These are phyloP conservation scores for Atkinsonella hypoxylon DNA, from an alignment of 2,329 filamentous ascomycete genomes.

Conservation along the genomic window DNA sequence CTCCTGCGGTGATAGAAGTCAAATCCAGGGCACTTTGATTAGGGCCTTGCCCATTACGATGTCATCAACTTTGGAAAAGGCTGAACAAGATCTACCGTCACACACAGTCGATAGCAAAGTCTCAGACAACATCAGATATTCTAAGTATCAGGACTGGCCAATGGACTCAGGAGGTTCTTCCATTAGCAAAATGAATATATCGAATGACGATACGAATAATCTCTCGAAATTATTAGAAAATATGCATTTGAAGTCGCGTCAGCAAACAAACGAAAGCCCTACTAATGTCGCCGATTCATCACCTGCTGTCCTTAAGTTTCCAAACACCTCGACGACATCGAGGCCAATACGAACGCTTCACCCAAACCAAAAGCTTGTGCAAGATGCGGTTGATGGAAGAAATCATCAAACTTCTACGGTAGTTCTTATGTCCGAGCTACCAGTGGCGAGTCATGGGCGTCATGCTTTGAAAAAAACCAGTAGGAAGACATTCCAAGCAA, in stretches of 20 bases:
- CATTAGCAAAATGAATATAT: neutral
- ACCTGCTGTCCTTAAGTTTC: too few species aligned
- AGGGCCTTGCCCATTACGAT: neutral
- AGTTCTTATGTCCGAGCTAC: neutral
- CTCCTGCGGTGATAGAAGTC: neutral
- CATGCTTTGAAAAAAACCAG: neutral
- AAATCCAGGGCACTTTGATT: neutral
- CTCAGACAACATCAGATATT: neutral
- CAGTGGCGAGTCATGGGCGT: neutral
- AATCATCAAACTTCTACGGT: neutral
- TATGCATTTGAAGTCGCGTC: neutral
- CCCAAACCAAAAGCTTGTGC: neutral
- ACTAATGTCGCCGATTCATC: too few species aligned
- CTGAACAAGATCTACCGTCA: neutral
- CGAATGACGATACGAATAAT: neutral
- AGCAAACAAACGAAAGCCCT: neutral
- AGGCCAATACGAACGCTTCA: neutral
- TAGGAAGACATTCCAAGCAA: conserved; percentile 49
- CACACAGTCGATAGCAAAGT: neutral
- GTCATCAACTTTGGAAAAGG: neutral
- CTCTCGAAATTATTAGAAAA: neutral
- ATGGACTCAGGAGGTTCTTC: neutral
- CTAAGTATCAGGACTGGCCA: neutral
- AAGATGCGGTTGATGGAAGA: neutral
- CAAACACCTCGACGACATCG: neutral